Conservation (phyloP, 805 yeast genomes). For the Saccharomycopsis sp. region DNA sequence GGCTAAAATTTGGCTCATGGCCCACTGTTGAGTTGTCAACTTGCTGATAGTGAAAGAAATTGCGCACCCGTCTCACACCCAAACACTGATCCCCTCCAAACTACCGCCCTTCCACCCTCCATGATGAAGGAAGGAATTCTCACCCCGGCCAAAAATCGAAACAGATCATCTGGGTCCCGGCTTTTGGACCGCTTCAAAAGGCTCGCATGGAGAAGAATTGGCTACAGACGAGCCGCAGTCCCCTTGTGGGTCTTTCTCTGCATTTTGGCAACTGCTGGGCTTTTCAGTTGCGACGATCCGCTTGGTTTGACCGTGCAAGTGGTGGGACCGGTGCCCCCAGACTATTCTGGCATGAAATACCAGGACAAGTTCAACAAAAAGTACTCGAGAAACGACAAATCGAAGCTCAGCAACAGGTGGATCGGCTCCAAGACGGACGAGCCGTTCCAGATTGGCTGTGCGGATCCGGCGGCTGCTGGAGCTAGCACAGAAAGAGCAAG, state of each 20-base stretch:
- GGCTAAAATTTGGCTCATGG: too few species aligned
- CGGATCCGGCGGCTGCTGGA: constrained; percentile 11
- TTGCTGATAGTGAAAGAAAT: too few species aligned
- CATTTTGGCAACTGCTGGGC: not conserved
- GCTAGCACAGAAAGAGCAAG: constrained; percentile 45
- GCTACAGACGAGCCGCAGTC: not conserved
- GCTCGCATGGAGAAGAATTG: not conserved
- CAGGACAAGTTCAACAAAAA: constrained; percentile 19
- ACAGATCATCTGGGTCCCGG: not conserved
- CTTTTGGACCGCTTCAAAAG: not conserved
- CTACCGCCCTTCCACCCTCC: too few species aligned
- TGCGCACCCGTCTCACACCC: too few species aligned
- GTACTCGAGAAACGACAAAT: constrained; percentile 7
- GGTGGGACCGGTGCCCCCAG: not conserved
- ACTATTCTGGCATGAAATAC: constrained; percentile 6
- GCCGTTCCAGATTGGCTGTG: constrained; percentile 21
- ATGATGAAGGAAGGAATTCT: not conserved
- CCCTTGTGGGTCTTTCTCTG: not conserved
- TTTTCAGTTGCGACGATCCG: not conserved
- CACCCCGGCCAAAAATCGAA: not conserved
- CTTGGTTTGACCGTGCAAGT: not conserved
- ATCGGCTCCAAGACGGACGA: constrained; percentile 17
- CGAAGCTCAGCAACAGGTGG: constrained; percentile 17
- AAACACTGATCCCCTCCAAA: too few species aligned
- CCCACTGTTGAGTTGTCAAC: too few species aligned